A percentile compares a stretch with the other conserved stretches of the same genome.
Evolutionary conservation across 441 rosid species (phyloP).

Genomic region (Mallotus japonicus): DNA sequence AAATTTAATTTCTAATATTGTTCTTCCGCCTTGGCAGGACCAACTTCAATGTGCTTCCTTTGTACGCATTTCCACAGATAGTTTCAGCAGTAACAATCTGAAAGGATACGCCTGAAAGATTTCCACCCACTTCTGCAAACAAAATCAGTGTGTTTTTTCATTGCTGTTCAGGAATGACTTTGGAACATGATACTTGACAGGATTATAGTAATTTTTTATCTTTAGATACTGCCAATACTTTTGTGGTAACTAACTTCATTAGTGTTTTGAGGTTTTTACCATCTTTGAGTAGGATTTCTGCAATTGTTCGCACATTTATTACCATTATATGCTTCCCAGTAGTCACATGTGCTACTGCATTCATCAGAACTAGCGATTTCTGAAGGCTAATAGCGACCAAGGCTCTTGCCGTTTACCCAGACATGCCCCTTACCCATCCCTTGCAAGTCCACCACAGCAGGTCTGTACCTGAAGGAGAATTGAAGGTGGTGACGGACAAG

Average conservation of each 20-base stretch:
- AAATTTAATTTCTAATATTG: conserved; percentile 54
- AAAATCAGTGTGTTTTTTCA: conserved; percentile 42
- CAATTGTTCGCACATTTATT: conserved; percentile 43
- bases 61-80: conserved; percentile 64
- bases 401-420: conserved; percentile 52
- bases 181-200: conserved; percentile 61
- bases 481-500: conserved; percentile 33
- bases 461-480: conserved; percentile 45
- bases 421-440: conserved; percentile 61
- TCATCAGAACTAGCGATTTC: conserved; percentile 30
- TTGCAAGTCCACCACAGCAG: conserved; percentile 48
- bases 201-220: neutral
- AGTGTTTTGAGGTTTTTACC: conserved; percentile 23
- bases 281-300: conserved; percentile 59
- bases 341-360: conserved; percentile 43
- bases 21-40: conserved; percentile 50
- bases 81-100: conserved; percentile 58
- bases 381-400: conserved; percentile 57
- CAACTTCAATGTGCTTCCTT: conserved; percentile 56
- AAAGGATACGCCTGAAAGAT: conserved; percentile 21
- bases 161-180: conserved; percentile 41
- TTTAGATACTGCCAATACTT: neutral
- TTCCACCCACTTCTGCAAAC: conserved; percentile 63
- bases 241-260: neutral
- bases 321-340: conserved; percentile 35